Conservation (phyloP, 2,329 filamentous ascomycete genomes). For the Aspergillus oerlinghausenensis region DNA sequence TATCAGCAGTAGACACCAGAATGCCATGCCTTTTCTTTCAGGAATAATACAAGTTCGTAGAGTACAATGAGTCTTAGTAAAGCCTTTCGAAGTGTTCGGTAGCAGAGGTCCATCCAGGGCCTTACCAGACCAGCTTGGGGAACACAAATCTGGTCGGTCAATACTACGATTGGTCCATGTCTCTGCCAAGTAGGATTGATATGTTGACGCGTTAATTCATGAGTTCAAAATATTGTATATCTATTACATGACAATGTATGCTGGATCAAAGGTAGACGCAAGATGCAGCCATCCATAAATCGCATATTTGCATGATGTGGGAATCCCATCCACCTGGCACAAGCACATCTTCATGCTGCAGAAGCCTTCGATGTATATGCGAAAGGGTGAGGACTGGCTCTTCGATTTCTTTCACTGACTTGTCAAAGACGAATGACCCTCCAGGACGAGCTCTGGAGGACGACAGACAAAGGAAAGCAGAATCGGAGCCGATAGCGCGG, state of each 20-base stretch:
- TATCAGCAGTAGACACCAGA: no score
- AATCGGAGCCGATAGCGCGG: neutral
- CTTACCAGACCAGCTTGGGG: no score
- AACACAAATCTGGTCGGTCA: no score
- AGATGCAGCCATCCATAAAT: neutral
- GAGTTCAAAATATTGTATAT: neutral
- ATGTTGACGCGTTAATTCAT: neutral
- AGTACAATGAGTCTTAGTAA: neutral
- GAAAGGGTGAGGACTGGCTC: neutral
- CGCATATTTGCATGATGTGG: neutral
- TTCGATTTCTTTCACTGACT: neutral
- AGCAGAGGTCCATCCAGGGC: no score
- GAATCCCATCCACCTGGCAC: neutral
- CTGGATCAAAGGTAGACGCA: neutral
- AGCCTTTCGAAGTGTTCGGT: neutral
- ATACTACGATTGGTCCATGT: no score
- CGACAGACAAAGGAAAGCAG: neutral
- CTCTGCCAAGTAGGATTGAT: neutral
- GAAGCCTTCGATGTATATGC: neutral
- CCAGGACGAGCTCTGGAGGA: neutral
- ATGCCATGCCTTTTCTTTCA: no score
- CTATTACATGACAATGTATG: neutral
- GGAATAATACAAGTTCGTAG: no score
- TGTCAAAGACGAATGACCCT: neutral
- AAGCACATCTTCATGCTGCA: neutral